A percentile compares a stretch with the other conserved stretches of the same genome.
These are phyloP conservation scores for Casuarina glauca DNA, from an alignment of 306 rosid species.

Conservation along the genomic window DNA sequence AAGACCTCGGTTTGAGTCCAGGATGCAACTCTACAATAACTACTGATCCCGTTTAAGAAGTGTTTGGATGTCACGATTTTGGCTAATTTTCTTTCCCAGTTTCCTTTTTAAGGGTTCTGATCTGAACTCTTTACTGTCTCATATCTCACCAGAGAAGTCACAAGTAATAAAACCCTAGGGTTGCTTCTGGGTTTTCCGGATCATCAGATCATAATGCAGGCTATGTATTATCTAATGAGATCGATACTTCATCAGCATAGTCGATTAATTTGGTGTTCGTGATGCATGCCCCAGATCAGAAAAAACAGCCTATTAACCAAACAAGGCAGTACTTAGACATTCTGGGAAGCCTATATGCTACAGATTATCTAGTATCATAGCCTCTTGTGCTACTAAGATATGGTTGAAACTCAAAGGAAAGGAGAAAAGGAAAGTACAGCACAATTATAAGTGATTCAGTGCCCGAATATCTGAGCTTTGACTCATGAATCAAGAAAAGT, in stretches of 20 bases:
- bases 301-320: background rate
- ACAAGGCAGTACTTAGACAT: background rate
- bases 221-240: no score
- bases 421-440: background rate
- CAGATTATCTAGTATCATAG: background rate
- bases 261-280: background rate
- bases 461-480: background rate
- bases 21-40: background rate
- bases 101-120: background rate
- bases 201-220: background rate
- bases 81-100: background rate
- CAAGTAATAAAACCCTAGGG: background rate
- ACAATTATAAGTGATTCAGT: background rate
- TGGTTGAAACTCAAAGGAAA: background rate
- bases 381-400: background rate
- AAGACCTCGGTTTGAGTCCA: background rate
- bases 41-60: background rate
- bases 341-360: background rate
- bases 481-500: background rate
- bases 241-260: background rate
- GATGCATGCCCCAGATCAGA: background rate
- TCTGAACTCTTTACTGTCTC: background rate
- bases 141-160: background rate
- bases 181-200: background rate
- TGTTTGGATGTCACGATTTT: background rate